Percentiles rank a stretch among this genome's conserved stretches.
These are phyloP conservation scores for Starmerella vaccinii DNA, from an alignment of 805 yeast genomes.

Conservation along the genomic window DNA sequence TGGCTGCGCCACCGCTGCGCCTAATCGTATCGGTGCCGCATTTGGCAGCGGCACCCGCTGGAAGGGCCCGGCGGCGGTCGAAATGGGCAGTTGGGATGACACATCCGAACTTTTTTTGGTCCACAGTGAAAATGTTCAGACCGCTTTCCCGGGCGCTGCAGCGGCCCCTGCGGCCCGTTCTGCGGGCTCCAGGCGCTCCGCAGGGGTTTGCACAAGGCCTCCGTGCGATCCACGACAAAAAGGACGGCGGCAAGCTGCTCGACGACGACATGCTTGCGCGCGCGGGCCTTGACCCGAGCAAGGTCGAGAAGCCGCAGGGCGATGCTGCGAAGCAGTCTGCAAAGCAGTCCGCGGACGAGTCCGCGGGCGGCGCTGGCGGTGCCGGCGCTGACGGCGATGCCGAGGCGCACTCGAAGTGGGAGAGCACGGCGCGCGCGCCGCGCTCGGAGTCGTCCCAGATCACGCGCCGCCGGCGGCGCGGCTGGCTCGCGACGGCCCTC, in stretches of 20 bases:
- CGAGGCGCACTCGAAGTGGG: constrained; percentile 36
- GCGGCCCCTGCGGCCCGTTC: constrained; percentile 2
- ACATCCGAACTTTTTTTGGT: neutral
- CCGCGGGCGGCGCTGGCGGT: constrained; percentile 13
- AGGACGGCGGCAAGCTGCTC: constrained; percentile 35
- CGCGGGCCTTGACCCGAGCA: constrained; percentile 67
- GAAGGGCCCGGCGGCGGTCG: neutral
- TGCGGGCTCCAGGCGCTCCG: too few relatives aligned
- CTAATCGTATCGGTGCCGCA: neutral
- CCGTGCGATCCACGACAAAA: constrained; percentile 7
- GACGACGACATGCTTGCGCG: constrained; percentile 72
- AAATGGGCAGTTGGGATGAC: neutral
- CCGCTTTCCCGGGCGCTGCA: constrained; percentile 5
- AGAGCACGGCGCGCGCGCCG: constrained; percentile 39
- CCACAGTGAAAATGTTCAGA: constrained; percentile 7
- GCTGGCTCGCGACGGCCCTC: constrained; percentile 30
- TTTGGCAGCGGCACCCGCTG: neutral
- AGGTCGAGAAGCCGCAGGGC: constrained; percentile 18
- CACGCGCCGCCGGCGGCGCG: constrained; percentile 65
- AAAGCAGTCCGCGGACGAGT: too few relatives aligned
- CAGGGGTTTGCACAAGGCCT: constrained; percentile 1
- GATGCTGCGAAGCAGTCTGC: constrained; percentile 10
- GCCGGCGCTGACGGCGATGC: constrained; percentile 9
- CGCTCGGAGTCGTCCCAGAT: constrained; percentile 32
- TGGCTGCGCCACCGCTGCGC: too few relatives aligned